Conservation (phyloP, 805 yeast genomes). For the Sugiyamaella lignohabitans region DNA sequence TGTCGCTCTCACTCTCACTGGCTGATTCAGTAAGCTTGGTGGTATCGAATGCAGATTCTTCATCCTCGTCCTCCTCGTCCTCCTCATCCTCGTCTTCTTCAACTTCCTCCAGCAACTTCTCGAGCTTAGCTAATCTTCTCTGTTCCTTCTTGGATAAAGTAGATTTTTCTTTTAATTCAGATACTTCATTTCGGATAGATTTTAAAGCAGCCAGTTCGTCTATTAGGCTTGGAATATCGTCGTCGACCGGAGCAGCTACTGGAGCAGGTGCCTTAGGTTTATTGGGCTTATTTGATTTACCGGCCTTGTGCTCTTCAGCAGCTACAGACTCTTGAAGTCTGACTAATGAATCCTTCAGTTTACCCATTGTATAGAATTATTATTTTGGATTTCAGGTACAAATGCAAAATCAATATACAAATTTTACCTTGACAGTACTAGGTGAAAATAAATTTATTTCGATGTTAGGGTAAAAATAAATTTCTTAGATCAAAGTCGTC, state of each 20-base stretch:
- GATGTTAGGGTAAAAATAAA: background rate
- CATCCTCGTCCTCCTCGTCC: conserved; percentile 28
- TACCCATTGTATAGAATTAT: conserved; percentile 10
- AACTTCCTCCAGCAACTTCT: conserved; percentile 2
- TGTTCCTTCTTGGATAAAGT: conserved; percentile 18
- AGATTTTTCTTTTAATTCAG: conserved; percentile 4
- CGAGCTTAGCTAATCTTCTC: conserved; percentile 16
- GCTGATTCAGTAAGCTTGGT: conserved; percentile 29
- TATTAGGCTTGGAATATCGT: conserved; percentile 5
- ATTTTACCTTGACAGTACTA: background rate
- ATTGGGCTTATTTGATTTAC: background rate
- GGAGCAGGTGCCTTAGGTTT: too few relatives aligned
- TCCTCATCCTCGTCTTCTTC: conserved; percentile 26
- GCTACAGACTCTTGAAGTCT: conserved; percentile 6
- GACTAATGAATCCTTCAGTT: conserved; percentile 7
- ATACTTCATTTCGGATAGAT: conserved; percentile 6
- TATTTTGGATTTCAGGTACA: too few relatives aligned
- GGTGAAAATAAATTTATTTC: background rate
- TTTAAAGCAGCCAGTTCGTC: conserved; percentile 5
- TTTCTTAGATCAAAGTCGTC: too few relatives aligned
- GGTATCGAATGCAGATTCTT: conserved; percentile 19
- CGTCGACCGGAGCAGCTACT: conserved; percentile 3
- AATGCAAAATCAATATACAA: background rate
- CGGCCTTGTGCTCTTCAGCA: background rate
- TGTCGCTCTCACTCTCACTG: conserved; percentile 23